These are phyloP conservation scores for Protea cynaroides DNA, from an alignment of 164 flowering plant genomes.

Conservation along the genomic window DNA sequence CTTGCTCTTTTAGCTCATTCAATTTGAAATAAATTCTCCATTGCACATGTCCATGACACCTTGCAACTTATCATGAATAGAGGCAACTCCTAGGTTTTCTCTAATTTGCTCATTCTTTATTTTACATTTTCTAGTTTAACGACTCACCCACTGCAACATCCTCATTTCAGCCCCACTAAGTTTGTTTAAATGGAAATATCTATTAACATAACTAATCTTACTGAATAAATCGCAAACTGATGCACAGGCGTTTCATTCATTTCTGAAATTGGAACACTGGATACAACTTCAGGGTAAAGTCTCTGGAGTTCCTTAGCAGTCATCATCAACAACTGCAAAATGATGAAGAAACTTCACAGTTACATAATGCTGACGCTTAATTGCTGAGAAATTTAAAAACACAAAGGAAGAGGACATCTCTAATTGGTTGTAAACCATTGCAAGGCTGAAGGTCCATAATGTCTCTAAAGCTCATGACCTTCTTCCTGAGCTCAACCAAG, in stretches of 20 bases:
- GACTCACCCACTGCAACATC: no score
- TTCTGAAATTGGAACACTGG: conserved; percentile 22
- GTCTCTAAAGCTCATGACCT: conserved; percentile 57
- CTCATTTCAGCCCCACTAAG: no score
- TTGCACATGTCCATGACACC: no score
- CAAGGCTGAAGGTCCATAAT: conserved; percentile 59
- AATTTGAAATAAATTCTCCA: no score
- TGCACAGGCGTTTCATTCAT: conserved; percentile 27
- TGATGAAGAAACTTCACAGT: neutral
- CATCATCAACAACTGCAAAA: conserved; percentile 44
- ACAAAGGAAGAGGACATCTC: conserved; percentile 33
- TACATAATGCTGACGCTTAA: neutral
- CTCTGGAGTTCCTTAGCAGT: conserved; percentile 55
- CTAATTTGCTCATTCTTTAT: no score
- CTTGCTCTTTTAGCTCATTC: no score
- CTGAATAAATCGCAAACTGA: conserved; percentile 35
- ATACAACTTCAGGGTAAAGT: conserved; percentile 47
- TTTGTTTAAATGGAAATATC: neutral
- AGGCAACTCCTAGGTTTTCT: no score
- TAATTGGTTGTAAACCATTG: conserved; percentile 30
- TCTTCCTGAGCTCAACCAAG: conserved; percentile 52
- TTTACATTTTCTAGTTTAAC: no score
- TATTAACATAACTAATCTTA: neutral
- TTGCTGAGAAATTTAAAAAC: neutral
- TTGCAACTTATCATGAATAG: no score